Percentiles rank a stretch among this genome's conserved stretches.
phyloP scores from a whole-genome alignment of 345 rosid genomes.

The Eucalyptus erythrocorys region DNA sequence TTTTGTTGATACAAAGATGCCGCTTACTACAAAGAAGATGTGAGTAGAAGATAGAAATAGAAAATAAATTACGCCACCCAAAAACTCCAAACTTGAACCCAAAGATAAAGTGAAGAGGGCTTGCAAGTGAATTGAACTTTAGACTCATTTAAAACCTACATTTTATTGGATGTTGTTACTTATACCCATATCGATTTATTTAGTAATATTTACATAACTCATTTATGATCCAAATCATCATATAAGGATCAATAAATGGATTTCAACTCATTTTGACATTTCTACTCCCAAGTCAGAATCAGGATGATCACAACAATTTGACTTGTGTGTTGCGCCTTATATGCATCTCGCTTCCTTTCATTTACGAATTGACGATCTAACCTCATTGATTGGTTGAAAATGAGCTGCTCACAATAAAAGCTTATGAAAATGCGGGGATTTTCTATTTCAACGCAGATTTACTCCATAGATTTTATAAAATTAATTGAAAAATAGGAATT shows the following conservation, averaged over 20 bases:
- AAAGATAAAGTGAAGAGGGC: not conserved
- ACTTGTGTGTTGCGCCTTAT: not conserved
- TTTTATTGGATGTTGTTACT: not conserved
- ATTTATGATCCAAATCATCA: not conserved
- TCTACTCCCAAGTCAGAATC: not conserved
- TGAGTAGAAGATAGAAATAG: not conserved
- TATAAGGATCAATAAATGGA: not conserved
- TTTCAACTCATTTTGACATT: no score
- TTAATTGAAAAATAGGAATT: no score
- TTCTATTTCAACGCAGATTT: not conserved
- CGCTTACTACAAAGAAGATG: not conserved
- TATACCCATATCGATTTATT: not conserved
- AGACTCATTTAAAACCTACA: not conserved
- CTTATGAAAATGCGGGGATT: not conserved
- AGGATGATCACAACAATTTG: not conserved
- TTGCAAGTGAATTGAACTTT: not conserved
- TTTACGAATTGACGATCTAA: not conserved
- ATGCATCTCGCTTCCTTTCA: not conserved
- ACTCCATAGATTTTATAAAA: not conserved
- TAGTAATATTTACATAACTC: not conserved
- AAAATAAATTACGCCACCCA: not conserved
- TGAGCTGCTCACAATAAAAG: not conserved
- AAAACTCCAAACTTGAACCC: not conserved
- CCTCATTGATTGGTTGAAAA: not conserved
- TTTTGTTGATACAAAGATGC: no score